Base-by-base conservation (phyloP, 345 rosid species). In the Psidium guajava region DNA sequence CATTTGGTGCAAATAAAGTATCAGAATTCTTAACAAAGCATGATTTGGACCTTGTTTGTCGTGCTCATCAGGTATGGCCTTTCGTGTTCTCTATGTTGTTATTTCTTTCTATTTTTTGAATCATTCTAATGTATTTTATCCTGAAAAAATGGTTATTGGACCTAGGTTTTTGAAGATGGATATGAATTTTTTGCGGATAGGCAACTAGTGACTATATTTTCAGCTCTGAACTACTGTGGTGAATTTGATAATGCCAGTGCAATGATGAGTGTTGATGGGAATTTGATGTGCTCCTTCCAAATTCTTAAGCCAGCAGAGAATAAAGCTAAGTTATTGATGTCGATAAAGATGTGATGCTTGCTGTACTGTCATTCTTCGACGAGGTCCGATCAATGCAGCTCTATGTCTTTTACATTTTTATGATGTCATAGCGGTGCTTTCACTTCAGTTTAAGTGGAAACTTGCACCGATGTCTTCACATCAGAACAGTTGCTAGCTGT, bases 181-280 rank as follows among this genome's bases (percentile, higher is more conserved):
- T 97, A 97, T 86, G 99, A 97, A 89, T 97, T 97, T 92, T 97
- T 97, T 89, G 99, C 98, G 16, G 94, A 95, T 36, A 92, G 98
- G 86, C 97, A 95, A 82, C 98, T 95, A 51, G 99, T 97, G 81
- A 97, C 98, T 16, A 94, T 95, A 87, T 95, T 97, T 88, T 95
- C 98, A 52, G 99, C 98, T 75, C 98, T 98, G 18, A 95, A 95
- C 89, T 95, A 96, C 88, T 95, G 98, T 87, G 98, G 99, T 36
- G 99, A 97, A 88, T 97, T 95, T 90, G 98, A 97, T 88, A 97
- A 97, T 92, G 99, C 99, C 28, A 98, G 99, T 86, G 98, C 99
- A 5, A 91, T 95, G 98, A 97, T 97, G 99, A 94, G 93, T 69
- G 97, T 97, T 64, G 96, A 97, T 81, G 96, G 93, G 84, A 92